Percentiles rank a stretch among this genome's conserved stretches.
Evolutionary conservation across 345 rosid species (phyloP).

Genomic region (Bruguiera parviflora): DNA sequence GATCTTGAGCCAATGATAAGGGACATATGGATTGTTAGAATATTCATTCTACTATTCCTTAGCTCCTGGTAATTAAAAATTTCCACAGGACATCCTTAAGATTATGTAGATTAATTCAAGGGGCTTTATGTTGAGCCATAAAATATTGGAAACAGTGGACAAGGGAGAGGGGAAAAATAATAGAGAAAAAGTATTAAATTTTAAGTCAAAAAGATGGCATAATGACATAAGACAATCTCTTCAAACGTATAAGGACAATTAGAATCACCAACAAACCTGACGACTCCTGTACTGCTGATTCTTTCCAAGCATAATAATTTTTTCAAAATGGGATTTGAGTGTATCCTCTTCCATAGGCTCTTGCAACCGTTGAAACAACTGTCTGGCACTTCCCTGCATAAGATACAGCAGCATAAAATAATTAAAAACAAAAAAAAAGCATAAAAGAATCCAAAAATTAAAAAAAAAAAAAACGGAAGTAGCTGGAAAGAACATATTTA

Average conservation of each 20-base stretch:
- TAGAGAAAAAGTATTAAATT: too few relatives aligned
- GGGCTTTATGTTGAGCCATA: too few relatives aligned
- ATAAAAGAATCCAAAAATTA: background rate
- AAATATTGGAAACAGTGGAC: too few relatives aligned
- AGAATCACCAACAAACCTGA: constrained; percentile 54
- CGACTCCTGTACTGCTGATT: constrained; percentile 52
- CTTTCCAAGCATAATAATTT: constrained; percentile 75
- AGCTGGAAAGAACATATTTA: background rate
- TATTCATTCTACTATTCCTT: too few relatives aligned
- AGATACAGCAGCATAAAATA: constrained; percentile 26
- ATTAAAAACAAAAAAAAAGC: background rate
- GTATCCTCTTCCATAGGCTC: constrained; percentile 97
- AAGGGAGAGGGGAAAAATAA: too few relatives aligned
- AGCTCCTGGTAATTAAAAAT: too few relatives aligned
- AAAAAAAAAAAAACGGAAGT: background rate
- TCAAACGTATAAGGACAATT: background rate
- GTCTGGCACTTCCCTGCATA: constrained; percentile 96
- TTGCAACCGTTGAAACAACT: constrained; percentile 92
- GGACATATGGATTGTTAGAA: too few relatives aligned
- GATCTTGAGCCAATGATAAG: background rate
- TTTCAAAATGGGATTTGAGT: constrained; percentile 93
- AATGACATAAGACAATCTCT: too few relatives aligned
- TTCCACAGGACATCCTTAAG: too few relatives aligned
- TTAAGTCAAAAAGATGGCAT: too few relatives aligned
- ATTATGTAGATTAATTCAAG: too few relatives aligned